These are phyloP conservation scores for Xerocomellus amylosporus DNA, from an alignment of 768 basidiomycete genomes.

Conservation along the genomic window DNA sequence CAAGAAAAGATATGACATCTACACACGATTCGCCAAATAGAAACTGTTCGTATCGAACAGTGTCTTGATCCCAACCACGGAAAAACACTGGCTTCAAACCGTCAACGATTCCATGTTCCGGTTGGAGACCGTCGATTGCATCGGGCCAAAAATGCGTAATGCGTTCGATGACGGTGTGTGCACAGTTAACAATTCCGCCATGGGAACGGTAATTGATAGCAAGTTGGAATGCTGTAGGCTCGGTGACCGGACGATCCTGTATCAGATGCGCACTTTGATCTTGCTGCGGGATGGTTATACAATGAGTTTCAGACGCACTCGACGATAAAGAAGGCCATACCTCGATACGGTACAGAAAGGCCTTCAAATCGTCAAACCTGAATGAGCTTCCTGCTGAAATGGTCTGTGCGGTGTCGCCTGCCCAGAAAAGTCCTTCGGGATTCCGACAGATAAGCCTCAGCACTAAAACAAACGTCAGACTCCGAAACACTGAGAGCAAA, in stretches of 20 bases:
- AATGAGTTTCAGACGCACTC: not conserved
- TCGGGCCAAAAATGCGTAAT: constrained; percentile 61
- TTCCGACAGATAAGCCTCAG: constrained; percentile 61
- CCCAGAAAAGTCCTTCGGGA: constrained; percentile 70
- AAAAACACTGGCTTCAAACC: constrained; percentile 61
- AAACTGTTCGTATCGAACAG: constrained; percentile 52
- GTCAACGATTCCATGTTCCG: constrained; percentile 53
- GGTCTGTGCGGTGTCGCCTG: constrained; percentile 78
- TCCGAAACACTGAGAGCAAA: not conserved
- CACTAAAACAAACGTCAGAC: constrained; percentile 39
- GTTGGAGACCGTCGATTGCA: constrained; percentile 56
- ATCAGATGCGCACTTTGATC: constrained; percentile 14
- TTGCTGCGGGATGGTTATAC: constrained; percentile 15
- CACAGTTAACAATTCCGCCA: constrained; percentile 71
- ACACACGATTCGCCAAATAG: constrained; percentile 49
- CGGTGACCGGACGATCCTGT: constrained; percentile 13
- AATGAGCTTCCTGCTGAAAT: constrained; percentile 74
- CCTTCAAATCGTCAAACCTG: constrained; percentile 66
- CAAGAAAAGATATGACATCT: not conserved
- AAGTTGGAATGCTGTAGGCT: constrained; percentile 52
- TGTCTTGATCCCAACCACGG: constrained; percentile 43
- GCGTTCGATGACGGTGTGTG: constrained; percentile 60
- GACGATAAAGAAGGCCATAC: constrained; percentile 31
- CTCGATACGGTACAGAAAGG: constrained; percentile 62
- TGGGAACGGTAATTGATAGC: constrained; percentile 68